phyloP scores from a whole-genome alignment of 2,329 filamentous ascomycete species.

The Ascochyta pisi region DNA sequence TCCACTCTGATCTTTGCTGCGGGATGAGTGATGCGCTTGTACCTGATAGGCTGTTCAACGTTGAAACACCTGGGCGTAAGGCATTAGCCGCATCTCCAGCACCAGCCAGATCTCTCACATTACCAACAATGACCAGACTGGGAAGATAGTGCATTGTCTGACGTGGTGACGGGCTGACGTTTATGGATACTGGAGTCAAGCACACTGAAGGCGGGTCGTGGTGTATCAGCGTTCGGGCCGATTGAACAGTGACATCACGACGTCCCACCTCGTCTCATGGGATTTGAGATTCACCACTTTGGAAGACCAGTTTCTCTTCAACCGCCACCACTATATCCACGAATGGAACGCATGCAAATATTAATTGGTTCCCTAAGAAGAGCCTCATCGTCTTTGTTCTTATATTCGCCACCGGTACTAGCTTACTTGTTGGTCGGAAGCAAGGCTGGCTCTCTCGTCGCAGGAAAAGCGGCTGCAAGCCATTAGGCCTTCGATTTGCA shows the following conservation, averaged over 20 bases:
- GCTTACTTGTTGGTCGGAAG: neutral
- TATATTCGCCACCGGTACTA: neutral
- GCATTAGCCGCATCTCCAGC: constrained; percentile 13
- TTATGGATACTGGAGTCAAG: constrained; percentile 1
- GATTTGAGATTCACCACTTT: neutral
- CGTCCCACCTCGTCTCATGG: neutral
- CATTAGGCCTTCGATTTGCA: too few relatives aligned
- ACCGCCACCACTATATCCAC: neutral
- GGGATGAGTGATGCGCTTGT: constrained; percentile 15
- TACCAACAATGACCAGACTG: constrained; percentile 19
- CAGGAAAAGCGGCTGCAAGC: too few relatives aligned
- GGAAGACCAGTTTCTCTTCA: neutral
- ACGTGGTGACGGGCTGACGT: constrained; percentile 16
- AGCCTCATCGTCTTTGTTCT: neutral
- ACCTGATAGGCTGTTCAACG: constrained; percentile 18
- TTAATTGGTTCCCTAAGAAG: neutral
- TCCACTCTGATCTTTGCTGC: constrained; percentile 17
- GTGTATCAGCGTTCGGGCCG: constrained; percentile 1
- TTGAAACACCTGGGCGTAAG: neutral
- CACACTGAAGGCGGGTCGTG: neutral
- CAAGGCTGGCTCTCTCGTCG: too few relatives aligned
- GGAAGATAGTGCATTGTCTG: constrained; percentile 16
- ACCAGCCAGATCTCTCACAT: constrained; percentile 20
- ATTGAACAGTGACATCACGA: constrained; percentile 10
- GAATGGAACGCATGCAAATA: neutral